phyloP scores from a whole-genome alignment of 2,329 filamentous ascomycete genomes.

The Endocalyx cinctus region DNA sequence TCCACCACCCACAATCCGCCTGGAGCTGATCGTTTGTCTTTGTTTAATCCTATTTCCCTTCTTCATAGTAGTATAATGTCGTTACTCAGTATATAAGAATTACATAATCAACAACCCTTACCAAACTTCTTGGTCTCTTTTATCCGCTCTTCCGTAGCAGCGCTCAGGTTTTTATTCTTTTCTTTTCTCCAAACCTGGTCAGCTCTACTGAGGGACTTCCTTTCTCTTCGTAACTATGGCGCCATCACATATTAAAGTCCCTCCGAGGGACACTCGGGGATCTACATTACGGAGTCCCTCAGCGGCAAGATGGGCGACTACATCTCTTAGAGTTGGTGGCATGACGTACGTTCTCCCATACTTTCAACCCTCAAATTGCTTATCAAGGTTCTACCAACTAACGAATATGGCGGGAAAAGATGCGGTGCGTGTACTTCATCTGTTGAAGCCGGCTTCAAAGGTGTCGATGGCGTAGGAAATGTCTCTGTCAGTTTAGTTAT shows the following conservation, averaged over 20 bases:
- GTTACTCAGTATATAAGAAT: too few species aligned
- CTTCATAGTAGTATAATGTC: too few species aligned
- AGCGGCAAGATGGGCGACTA: constrained; percentile 73
- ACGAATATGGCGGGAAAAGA: constrained; percentile 41
- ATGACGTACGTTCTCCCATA: constrained; percentile 56
- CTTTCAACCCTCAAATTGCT: constrained; percentile 1
- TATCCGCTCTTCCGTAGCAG: too few species aligned
- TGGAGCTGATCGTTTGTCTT: too few species aligned
- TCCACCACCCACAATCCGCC: too few species aligned
- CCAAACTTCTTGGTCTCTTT: too few species aligned
- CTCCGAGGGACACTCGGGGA: constrained; percentile 30
- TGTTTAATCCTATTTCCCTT: too few species aligned
- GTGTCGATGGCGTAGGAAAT: constrained; percentile 72
- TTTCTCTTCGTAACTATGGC: constrained; percentile 48
- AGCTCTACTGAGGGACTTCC: too few species aligned
- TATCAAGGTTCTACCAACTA: constrained; percentile 16
- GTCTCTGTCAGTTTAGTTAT: constrained; percentile 93
- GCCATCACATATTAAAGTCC: constrained; percentile 44
- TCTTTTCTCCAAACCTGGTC: too few species aligned
- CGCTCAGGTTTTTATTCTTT: too few species aligned
- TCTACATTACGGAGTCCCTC: constrained; percentile 28
- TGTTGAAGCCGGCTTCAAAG: constrained; percentile 87
- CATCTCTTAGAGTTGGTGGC: constrained; percentile 83
- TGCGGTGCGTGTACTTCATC: constrained; percentile 94
- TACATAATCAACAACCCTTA: too few species aligned